Base-by-base conservation (phyloP, 169 alveolate species). In the Theileria equi region DNA sequence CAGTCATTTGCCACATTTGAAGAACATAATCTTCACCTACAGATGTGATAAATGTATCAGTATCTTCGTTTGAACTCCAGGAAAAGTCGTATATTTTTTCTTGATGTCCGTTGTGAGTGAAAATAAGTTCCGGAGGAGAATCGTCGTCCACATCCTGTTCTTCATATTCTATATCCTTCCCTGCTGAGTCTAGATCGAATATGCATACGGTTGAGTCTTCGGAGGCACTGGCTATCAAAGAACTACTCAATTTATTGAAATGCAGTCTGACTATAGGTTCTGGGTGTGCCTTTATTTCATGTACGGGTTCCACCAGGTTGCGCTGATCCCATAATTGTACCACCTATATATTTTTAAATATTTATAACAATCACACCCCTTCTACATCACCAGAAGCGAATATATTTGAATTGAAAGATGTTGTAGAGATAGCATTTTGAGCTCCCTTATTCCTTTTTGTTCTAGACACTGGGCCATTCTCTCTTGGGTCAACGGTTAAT, bases 91-190 rank as follows among this genome's bases (percentile, higher is more conserved):
- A 58, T n/a, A 77, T 68, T 32, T 59, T 55, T 21, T 77, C 81
- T 28, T 17, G 69, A 45, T 77, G 86, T 28, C 86, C 86, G 4
- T 73, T 66, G 68, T 77, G 86, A 16, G 80, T 77, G 81, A 77
- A 77, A 17, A 77, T 31, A 11, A 77, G 76, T 29, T 77, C 86
- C 23, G 21, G 38, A 17, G 86, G 78, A 8, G 35, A 34, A 32
- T 58, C 62, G 31, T 59, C 81, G 13, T 44, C 64, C 41, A 49
- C 74, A 2, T 77, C 86, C 29, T 64, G 66, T 4, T 40, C 73
- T 25, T 50, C 73, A 29, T 19, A 41, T 28, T 43, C 61, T 13
- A 53, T 65, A 16, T 77, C 86, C 25, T 43, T 55, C 29, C 50
- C 68, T 0, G 36, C 57, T 5, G 53, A 64, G 10, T 65, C 86